Conservation (phyloP, 345 rosid genomes). For the Brassica cretica region DNA sequence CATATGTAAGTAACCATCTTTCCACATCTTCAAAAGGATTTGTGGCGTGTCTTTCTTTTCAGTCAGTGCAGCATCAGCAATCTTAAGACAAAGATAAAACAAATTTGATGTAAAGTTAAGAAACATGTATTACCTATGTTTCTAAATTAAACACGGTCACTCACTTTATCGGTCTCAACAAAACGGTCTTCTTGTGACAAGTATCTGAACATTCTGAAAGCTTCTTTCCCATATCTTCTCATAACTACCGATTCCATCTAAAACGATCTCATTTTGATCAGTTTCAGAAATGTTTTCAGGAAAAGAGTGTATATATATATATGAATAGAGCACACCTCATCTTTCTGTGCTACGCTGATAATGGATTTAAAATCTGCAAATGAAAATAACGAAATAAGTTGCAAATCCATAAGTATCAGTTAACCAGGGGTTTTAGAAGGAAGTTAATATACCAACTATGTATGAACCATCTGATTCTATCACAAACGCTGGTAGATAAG, state of each 20-base stretch:
- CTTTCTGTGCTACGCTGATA: slow-evolving; percentile 66
- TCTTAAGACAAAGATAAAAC: slow-evolving; percentile 43
- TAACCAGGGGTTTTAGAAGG: not conserved
- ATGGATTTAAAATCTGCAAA: slow-evolving; percentile 68
- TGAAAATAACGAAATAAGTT: not conserved
- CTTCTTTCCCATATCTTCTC: slow-evolving; percentile 72
- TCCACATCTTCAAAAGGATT: slow-evolving; percentile 75
- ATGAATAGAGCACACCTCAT: slow-evolving; percentile 60
- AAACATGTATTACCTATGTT: not conserved
- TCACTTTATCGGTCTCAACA: slow-evolving; percentile 80
- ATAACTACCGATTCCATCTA: slow-evolving; percentile 75
- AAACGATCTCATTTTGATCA: slow-evolving; percentile 13
- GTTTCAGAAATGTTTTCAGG: slow-evolving; percentile 7
- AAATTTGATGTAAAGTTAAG: not conserved
- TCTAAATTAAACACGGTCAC: not conserved
- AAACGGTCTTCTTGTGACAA: slow-evolving; percentile 52
- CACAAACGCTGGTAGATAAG: slow-evolving; percentile 47
- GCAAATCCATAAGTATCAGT: not conserved
- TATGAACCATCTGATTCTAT: slow-evolving; percentile 49
- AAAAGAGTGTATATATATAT: not conserved
- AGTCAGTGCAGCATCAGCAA: slow-evolving; percentile 60
- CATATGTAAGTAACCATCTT: slow-evolving; percentile 78
- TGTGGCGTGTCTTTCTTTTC: slow-evolving; percentile 68
- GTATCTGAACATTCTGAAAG: slow-evolving; percentile 74
- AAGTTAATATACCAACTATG: slow-evolving; percentile 50